Evolutionary conservation across 1,139 yeast species (phyloP), one percentile per base, ranked within the genome.

Genomic region (Blastobotrys buckinghamii): DNA sequence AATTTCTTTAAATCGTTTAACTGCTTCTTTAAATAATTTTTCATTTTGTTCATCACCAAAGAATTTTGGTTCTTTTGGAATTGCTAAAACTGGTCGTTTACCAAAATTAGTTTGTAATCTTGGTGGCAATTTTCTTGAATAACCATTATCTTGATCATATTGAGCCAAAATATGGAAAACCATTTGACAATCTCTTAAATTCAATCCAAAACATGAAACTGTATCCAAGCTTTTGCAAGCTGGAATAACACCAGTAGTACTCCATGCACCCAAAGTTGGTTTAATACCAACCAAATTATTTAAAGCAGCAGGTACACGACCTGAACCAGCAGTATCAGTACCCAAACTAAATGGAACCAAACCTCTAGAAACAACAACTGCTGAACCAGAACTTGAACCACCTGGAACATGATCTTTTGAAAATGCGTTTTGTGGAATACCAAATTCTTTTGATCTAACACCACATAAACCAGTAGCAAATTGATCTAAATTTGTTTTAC

Each of bases 311-410:
- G 98, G 98, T 29, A 92, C 97, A 62, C 97, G 77, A 43, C 97
- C 97, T 12, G 96, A 86, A 22, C 98, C 98, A n/a, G 97, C 97
- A 40, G 98, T 92, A 64, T 92, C 98, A 19, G 97, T 90, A 44
- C 97, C 97, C 58, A 92, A 74, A 2, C 96, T 75, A 46, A 90
- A 61, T 26, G 97, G 96, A 16, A 86, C 96, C 49, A 83, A 74
- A 49, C 97, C 97, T 57, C 89, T 75, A 17, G 89, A 89, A 19
- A 88, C 97, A 27, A 83, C 92, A 15, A 83, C 81, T 6, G 96
- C 95, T 20, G 96, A 86, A n/a, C 98, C 98, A 1, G 97, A 88
- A 32, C 94, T 83, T 7, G 96, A 88, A 24, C 98, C 98, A 40
- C 98, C 97, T 48, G 89, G 77, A 20, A 90, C 96, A 62, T 88